Evolutionary conservation across 2,329 filamentous ascomycete species (phyloP).

Genomic region (Didymella sp.): DNA sequence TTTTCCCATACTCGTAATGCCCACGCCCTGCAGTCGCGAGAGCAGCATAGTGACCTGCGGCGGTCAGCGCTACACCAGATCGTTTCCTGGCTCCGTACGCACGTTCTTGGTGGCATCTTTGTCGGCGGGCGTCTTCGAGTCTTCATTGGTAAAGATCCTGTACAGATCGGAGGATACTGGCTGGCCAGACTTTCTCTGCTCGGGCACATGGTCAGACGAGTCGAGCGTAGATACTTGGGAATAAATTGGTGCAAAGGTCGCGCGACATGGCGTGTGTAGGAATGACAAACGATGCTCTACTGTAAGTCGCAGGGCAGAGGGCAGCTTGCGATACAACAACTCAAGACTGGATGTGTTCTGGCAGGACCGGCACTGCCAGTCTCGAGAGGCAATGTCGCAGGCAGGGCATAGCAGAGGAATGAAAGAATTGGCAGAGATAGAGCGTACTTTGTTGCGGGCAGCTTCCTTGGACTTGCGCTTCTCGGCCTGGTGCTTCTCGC

Average conservation of each 20-base stretch:
- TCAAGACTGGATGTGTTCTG: constrained; percentile 21
- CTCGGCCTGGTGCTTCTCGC: constrained; percentile 62
- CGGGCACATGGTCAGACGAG: constrained; percentile 37
- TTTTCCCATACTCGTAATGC: constrained; percentile 64
- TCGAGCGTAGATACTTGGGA: constrained; percentile 21
- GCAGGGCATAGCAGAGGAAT: constrained; percentile 19
- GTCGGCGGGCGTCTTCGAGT: constrained; percentile 57
- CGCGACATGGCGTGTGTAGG: constrained; percentile 26
- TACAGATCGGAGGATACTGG: constrained; percentile 59
- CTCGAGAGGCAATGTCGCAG: constrained; percentile 5
- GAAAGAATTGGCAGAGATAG: constrained; percentile 27
- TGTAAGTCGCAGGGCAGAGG: constrained; percentile 26
- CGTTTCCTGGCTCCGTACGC: constrained; percentile 2
- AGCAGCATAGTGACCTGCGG: constrained; percentile 60
- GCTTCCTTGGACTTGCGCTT: constrained; percentile 46
- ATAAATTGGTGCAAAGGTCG: constrained; percentile 19
- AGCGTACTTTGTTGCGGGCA: constrained; percentile 44
- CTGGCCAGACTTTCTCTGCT: constrained; percentile 36
- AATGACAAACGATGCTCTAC: constrained; percentile 29
- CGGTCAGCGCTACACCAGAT: constrained; percentile 12
- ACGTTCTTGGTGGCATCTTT: constrained; percentile 64
- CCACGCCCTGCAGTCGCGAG: constrained; percentile 59
- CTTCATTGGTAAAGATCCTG: constrained; percentile 69
- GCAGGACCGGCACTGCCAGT: neutral
- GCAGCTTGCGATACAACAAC: constrained; percentile 34